Evolutionary conservation across 1,139 yeast species (phyloP).

Genomic region (Suhomyces atakaporum): DNA sequence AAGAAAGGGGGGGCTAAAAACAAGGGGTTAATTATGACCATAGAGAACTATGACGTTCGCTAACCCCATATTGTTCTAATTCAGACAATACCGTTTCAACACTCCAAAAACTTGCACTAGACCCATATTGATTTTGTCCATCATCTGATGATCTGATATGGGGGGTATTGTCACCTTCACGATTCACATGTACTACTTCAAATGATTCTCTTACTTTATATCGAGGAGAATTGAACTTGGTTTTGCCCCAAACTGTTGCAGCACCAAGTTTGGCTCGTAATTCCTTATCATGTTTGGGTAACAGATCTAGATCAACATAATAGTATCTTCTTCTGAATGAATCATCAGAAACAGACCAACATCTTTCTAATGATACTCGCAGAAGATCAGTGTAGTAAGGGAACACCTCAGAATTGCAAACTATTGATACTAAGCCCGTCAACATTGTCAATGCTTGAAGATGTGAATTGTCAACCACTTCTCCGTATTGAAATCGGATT

Average conservation of each 20-base stretch:
- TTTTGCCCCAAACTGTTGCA: constrained; percentile 23
- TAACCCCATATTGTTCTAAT: constrained; percentile 32
- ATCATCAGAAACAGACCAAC: constrained; percentile 39
- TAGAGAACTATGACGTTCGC: constrained; percentile 20
- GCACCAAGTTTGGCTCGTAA: constrained; percentile 13
- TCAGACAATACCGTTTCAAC: constrained; percentile 32
- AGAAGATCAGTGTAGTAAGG: constrained; percentile 13
- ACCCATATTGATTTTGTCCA: constrained; percentile 5
- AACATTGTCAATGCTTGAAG: constrained; percentile 27
- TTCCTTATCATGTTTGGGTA: constrained; percentile 8
- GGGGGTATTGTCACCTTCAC: constrained; percentile 1
- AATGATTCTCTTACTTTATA: constrained; percentile 22
- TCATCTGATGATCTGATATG: constrained; percentile 5
- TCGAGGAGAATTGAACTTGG: constrained; percentile 28
- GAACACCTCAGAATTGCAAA: constrained; percentile 7
- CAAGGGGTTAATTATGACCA: constrained; percentile 21
- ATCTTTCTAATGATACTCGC: constrained; percentile 26
- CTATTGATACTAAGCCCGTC: constrained; percentile 21
- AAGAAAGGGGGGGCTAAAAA: no score
- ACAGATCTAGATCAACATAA: constrained; percentile 8
- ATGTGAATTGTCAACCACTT: constrained; percentile 32
- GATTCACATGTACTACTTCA: constrained; percentile 6
- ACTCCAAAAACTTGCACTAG: constrained; percentile 28
- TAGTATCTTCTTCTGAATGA: constrained; percentile 24
- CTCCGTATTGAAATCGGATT: constrained; percentile 31